Evolutionary conservation across 169 alveolate genomes (phyloP), one percentile per base, ranked within the genome.

Genomic region (Pseudocohnilembus persalinus): DNA sequence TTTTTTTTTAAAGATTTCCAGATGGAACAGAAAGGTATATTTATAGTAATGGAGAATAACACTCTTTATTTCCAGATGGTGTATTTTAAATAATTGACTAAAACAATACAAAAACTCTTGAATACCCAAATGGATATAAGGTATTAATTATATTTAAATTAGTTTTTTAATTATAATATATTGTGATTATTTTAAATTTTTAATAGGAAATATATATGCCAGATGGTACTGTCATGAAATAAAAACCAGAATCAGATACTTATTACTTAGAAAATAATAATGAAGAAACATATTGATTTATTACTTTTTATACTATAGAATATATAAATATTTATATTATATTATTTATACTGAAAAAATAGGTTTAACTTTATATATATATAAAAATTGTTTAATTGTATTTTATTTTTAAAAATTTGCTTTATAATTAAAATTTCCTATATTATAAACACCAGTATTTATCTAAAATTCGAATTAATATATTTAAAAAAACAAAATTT

Each of bases 21-120:
- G 95, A 95, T 83, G 96, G 96, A 33, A 89, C 93, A 29, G 88
- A 89, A 65, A 93, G 84, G 73, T 92, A 88, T 74, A 92, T 95
- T 1, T 88, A 80, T 73, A 88, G 90, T 20, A 85, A 81, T 83
- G 96, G 96, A 11, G 95, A 92, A 72, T 96, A 95, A 84, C 94
- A 93, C 82, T 90, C 93, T 28, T 86, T 88, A 64, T 89, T 92
- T 89, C 88, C 91, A 29, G 96, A 95, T 87, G 96, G 96, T 29
- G 90, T 94, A n/a, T 78, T 90, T 74, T 90, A 95, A 88, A 91
- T 84, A 80, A 84, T 95, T 26, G 92, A 92, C 76, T 78, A 65
- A 35, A 85, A 89, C 65, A 94, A 93, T 35, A 84, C 91, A 26
- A 89, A 91, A 74, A 89, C 83, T 31, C 87, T 92, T 68, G 94